Base-by-base conservation (phyloP, 2,329 filamentous ascomycete species). In the Trichoderma aggressivum region DNA sequence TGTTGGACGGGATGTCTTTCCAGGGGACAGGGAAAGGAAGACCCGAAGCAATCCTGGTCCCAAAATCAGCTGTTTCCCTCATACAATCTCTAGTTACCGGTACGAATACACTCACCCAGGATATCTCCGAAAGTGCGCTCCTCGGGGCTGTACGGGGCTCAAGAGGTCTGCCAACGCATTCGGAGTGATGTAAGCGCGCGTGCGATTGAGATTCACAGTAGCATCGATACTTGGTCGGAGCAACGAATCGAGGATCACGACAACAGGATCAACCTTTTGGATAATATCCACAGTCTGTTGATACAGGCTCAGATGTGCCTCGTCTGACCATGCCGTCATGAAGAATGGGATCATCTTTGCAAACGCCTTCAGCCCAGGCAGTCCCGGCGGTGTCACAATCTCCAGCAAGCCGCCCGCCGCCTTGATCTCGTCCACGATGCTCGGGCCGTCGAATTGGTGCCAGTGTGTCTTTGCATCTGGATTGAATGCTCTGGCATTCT, bases 1-100 rank as follows among this genome's bases (percentile, higher is more conserved):
- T 78, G 72, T 86, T 86, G 6, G 76, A 72, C 4, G 81, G 81
- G 36, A 86, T 79, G 0, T 82, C 75, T 62, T 76, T 75, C 79
- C 77, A 82, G 0, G 85, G 83, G 1, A 87, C 74, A 1, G 85
- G 85, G 64, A 81, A 87, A 0, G 80, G 75, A 67, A 81, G 83
- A 3, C 81, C 83, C 0, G 83, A 83, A 2, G 79, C 80, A 0
- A 82, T 77, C 32, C 83, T 84, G 47, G 7, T 59, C 7, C 11
- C 67, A 3, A 16, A 6, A 56, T 62, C 24, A 62, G 34, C n/a
- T n/a, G 47, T 5, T 26, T 58, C 8, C 10, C 11, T 7, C 12
- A 39, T 70, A 11, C 39, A 21, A 70, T 30, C 5, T 39, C 24
- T 4, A 6, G 10, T 16, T 16, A 16, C 12, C 24, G 3, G 21